Conservation (phyloP, 2,329 filamentous ascomycete species). For the Aspergillus clavatus region DNA sequence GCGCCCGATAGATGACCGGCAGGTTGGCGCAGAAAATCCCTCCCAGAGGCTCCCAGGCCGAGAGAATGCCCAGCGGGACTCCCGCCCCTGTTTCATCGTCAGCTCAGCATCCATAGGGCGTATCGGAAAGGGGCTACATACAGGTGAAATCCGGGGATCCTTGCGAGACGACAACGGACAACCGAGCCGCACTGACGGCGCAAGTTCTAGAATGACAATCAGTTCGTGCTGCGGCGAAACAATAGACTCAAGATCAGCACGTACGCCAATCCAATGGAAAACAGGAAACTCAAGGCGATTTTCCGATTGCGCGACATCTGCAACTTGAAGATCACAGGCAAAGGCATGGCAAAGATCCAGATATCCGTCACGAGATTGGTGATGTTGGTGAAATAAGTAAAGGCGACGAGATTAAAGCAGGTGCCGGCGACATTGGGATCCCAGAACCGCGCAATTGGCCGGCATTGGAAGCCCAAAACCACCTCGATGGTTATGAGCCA, state of each 20-base stretch:
- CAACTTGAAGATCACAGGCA: conserved; percentile 11
- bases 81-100: conserved; percentile 1
- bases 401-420: conserved; percentile 10
- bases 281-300: conserved; percentile 10
- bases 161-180: conserved; percentile 5
- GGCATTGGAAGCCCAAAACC: conserved; percentile 8
- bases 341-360: conserved; percentile 13
- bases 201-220: conserved; percentile 5
- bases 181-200: conserved; percentile 3
- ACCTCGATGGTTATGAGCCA: conserved; percentile 14
- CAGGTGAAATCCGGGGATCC: conserved; percentile 4
- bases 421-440: neutral
- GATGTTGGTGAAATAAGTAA: conserved; percentile 15
- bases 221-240: neutral
- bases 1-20: conserved; percentile 3
- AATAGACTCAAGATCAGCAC: neutral
- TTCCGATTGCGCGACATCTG: conserved; percentile 10
- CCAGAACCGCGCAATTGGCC: conserved; percentile 11
- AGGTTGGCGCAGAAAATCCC: conserved; percentile 10
- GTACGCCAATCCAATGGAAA: conserved; percentile 11
- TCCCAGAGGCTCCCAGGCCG: conserved; percentile 9
- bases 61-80: conserved; percentile 7
- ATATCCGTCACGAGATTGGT: conserved; percentile 12
- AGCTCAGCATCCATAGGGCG: too few species aligned
- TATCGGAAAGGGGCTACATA: too few species aligned